phyloP scores from a whole-genome alignment of 2,329 filamentous ascomycete genomes.

The Colletotrichum theobromicola region DNA sequence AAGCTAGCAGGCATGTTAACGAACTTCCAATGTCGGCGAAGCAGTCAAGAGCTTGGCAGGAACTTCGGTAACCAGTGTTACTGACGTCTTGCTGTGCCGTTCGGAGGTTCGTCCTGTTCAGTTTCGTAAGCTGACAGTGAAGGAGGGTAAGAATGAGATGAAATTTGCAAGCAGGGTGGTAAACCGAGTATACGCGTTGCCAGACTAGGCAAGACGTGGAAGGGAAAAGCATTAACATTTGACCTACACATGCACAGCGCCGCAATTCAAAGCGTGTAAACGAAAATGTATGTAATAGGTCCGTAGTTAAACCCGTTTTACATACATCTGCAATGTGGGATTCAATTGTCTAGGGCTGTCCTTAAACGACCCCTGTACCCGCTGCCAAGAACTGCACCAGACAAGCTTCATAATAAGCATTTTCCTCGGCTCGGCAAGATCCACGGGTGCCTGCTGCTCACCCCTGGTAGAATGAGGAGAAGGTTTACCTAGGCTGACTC shows the following conservation, averaged over 20 bases:
- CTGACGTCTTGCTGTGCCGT: background rate
- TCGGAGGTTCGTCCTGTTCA: background rate
- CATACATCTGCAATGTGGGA: background rate
- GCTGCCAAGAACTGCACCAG: background rate
- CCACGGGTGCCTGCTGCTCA: background rate
- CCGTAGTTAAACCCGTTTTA: background rate
- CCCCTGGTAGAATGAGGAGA: background rate
- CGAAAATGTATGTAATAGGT: background rate
- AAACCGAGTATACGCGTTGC: background rate
- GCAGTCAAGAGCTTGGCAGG: background rate
- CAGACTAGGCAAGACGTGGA: background rate
- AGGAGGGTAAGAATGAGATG: background rate
- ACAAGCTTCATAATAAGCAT: background rate
- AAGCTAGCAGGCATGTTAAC: background rate
- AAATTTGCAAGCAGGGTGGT: rapidly evolving
- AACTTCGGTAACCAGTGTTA: background rate
- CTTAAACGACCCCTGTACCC: background rate
- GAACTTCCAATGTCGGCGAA: background rate
- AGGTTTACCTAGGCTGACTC: background rate
- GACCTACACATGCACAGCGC: background rate
- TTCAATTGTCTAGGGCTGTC: background rate
- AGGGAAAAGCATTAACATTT: background rate
- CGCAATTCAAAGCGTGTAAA: background rate
- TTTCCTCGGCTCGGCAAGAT: background rate
- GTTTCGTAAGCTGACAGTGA: background rate